Evolutionary conservation across 2,329 filamentous ascomycete species (phyloP), one percentile per base, ranked within the genome.

Genomic region (Arthrobotrys sinensis): DNA sequence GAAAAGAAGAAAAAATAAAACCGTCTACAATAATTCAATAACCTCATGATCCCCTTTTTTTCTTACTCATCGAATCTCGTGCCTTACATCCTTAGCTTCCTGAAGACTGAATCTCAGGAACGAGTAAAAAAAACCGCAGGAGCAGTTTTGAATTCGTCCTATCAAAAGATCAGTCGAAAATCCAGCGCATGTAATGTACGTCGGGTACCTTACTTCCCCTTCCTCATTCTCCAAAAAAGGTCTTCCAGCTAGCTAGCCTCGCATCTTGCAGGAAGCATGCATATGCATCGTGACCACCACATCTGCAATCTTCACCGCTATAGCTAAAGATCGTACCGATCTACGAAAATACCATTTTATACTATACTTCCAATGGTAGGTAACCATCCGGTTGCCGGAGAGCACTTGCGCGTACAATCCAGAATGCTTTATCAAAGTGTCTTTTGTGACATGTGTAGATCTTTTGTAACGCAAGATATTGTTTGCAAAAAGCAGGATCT

Each of bases 41-140:
- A 11, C 43, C 63, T 24, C 45, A 50, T 66, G 63, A 67, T 67
- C 63, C 21, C 36, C 14, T 28, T 21, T 36, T 7, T 7, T 46
- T 45, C 63, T 67, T 53, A 55, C 62, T 66, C 62, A 67, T 67
- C 45, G 40, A 50, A 36, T 16, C 55, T 28, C 55, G 55, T 60
- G 55, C 55, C 55, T 43, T 36, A 60, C 8, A 57, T 57, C 28
- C 32, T 21, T 53, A 53, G 48, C 48, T 34, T 53, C 28, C 48
- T 53, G 36, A 38, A 38, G 12, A 10, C 4, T 19, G 36, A 38
- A 4, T 38, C n/a, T 21, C 52, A 57, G 52, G 52, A 57, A 57
- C 52, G 28, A 24, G 14, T 16, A 60, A 60, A 60, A 40, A 21
- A 60, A 43, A 10, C 11, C 21, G 3, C 19, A 28, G 28, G 28